Conservation (phyloP, 192 early-diverging fungal species). For the Entomortierella beljakovae region DNA sequence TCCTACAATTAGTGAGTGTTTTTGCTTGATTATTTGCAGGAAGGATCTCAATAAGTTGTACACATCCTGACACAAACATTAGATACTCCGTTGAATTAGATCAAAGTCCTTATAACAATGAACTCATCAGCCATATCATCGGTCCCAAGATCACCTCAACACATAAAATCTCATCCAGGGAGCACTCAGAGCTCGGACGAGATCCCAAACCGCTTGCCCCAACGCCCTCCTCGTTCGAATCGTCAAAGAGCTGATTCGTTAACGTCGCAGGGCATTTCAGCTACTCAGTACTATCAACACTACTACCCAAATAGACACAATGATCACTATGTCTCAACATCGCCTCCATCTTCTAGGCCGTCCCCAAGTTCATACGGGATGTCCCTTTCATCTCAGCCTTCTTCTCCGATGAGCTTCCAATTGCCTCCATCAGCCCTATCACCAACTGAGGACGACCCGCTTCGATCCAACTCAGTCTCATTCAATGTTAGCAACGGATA, state of each 20-base stretch:
- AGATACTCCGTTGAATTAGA: not conserved
- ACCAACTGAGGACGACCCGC: slow-evolving; percentile 21
- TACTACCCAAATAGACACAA: slow-evolving; percentile 27
- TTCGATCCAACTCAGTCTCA: slow-evolving; percentile 37
- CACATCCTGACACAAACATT: not conserved
- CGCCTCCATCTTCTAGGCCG: slow-evolving; percentile 21
- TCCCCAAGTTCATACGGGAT: slow-evolving; percentile 31
- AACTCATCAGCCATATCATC: slow-evolving; percentile 13
- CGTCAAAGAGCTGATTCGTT: slow-evolving; percentile 28
- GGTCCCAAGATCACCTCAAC: slow-evolving; percentile 30
- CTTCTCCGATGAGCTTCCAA: slow-evolving; percentile 44
- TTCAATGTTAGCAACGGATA: slow-evolving; percentile 9
- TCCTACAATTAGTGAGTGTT: no score
- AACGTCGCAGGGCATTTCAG: slow-evolving; percentile 29
- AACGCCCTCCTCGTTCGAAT: slow-evolving; percentile 32
- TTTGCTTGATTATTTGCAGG: no score
- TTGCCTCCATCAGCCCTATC: slow-evolving; percentile 42
- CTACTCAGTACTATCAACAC: slow-evolving; percentile 42
- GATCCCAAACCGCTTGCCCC: slow-evolving; percentile 17
- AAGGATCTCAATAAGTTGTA: no score
- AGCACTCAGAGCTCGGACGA: slow-evolving; percentile 41
- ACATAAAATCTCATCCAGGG: not conserved
- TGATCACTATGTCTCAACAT: slow-evolving; percentile 27
- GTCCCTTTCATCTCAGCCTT: slow-evolving; percentile 32
- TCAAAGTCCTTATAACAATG: slow-evolving; percentile 8